phyloP scores from a whole-genome alignment of 148 eudicot genomes.

The Silene uniflora region DNA sequence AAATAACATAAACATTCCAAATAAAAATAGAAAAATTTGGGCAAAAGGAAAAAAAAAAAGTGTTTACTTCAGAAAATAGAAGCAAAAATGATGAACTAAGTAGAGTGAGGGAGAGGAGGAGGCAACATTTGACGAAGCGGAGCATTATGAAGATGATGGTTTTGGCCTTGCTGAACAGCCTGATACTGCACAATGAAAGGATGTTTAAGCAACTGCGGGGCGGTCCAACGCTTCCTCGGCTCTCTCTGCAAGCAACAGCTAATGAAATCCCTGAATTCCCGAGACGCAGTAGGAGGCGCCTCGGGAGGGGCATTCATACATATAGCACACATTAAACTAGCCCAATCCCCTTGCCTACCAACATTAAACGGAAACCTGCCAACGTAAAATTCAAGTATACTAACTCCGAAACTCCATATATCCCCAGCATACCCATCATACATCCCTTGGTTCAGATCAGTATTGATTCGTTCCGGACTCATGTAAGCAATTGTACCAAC shows the following conservation, averaged over 20 bases:
- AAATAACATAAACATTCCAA: background rate
- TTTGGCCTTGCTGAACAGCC: background rate
- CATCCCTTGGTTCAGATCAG: slow-evolving; percentile 72
- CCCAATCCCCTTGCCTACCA: slow-evolving; percentile 74
- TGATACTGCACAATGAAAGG: slow-evolving; percentile 46
- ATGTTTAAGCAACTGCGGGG: slow-evolving; percentile 44
- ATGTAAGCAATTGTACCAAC: slow-evolving; percentile 89
- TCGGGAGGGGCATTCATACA: slow-evolving; percentile 72
- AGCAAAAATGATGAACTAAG: slow-evolving; percentile 10
- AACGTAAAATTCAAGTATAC: slow-evolving; percentile 66
- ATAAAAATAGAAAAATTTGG: too few species aligned
- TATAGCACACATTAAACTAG: slow-evolving; percentile 76
- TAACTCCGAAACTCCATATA: slow-evolving; percentile 86
- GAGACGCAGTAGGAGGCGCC: slow-evolving; percentile 58
- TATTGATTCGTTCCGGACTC: slow-evolving; percentile 80
- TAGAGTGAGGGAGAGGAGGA: slow-evolving; percentile 48
- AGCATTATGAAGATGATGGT: slow-evolving; percentile 36
- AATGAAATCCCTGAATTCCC: slow-evolving; percentile 68
- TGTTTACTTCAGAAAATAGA: background rate
- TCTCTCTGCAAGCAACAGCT: slow-evolving; percentile 74
- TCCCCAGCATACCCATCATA: slow-evolving; percentile 83
- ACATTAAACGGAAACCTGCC: slow-evolving; percentile 71
- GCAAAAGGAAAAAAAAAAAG: background rate
- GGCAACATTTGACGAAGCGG: slow-evolving; percentile 52
- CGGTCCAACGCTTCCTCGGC: slow-evolving; percentile 66